These are phyloP conservation scores for Pleurotus tuoliensis DNA, from an alignment of 768 basidiomycete genomes.

Conservation along the genomic window DNA sequence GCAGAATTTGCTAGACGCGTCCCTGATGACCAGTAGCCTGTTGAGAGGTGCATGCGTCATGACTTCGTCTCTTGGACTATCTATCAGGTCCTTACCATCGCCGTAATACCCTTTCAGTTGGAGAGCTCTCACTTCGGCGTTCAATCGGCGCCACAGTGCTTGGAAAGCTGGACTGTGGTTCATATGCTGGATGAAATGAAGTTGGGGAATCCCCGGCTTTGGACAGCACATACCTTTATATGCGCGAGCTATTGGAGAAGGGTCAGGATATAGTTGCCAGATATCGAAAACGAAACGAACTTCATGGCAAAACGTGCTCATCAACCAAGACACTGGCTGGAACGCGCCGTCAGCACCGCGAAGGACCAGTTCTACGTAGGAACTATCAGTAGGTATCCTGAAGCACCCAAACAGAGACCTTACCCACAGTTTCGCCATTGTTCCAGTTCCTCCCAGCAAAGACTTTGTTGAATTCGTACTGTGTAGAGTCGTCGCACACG, in stretches of 20 bases:
- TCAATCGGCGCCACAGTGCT: slow-evolving; percentile 64
- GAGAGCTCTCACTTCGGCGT: slow-evolving; percentile 62
- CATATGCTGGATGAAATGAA: slow-evolving; percentile 54
- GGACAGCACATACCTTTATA: slow-evolving; percentile 52
- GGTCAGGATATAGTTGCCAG: background rate
- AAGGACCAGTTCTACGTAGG: slow-evolving; percentile 66
- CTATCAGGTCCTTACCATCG: slow-evolving; percentile 47
- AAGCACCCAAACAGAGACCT: background rate
- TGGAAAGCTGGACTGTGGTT: slow-evolving; percentile 78
- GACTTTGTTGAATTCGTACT: slow-evolving; percentile 78
- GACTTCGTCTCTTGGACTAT: background rate
- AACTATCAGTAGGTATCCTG: background rate
- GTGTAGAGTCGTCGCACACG: slow-evolving; percentile 4
- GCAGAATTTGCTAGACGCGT: slow-evolving; percentile 65
- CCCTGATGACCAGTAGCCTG: slow-evolving; percentile 84
- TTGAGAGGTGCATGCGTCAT: background rate
- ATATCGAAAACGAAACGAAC: slow-evolving; percentile 32
- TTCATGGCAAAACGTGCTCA: slow-evolving; percentile 83
- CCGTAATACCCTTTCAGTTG: slow-evolving; percentile 78
- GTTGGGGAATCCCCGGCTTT: too few species aligned
- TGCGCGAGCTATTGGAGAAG: slow-evolving; percentile 60
- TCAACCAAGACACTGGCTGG: slow-evolving; percentile 59
- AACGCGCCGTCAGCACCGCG: slow-evolving; percentile 59
- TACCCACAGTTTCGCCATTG: slow-evolving; percentile 74
- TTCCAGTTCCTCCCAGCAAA: slow-evolving; percentile 88